phyloP scores from a whole-genome alignment of 2,329 filamentous ascomycete genomes.

The Nemania serpens region DNA sequence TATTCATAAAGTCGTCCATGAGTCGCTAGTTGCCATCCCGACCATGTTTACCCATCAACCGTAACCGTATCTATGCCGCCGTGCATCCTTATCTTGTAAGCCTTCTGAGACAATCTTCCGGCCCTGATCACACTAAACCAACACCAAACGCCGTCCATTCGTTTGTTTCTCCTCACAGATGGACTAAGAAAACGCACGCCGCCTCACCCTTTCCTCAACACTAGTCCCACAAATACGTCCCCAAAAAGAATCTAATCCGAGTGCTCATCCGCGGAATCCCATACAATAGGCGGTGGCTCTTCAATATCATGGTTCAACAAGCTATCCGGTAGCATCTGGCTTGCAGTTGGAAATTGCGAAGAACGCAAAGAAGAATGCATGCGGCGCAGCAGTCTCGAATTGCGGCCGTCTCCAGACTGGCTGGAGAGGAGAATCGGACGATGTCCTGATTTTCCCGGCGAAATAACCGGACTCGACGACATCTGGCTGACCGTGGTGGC shows the following conservation, averaged over 20 bases:
- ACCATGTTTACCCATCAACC: background rate
- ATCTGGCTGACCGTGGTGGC: slow-evolving; percentile 49
- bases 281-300: slow-evolving; percentile 47
- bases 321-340: slow-evolving; percentile 58
- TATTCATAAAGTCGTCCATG: background rate
- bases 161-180: background rate
- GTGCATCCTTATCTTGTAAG: background rate
- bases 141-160: background rate
- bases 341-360: slow-evolving; percentile 56
- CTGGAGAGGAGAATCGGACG: slow-evolving; percentile 30
- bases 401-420: slow-evolving; percentile 30
- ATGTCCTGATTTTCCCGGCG: slow-evolving; percentile 39
- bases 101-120: background rate
- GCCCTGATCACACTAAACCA: background rate
- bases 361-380: slow-evolving; percentile 40
- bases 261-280: slow-evolving; percentile 50
- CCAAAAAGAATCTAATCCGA: slow-evolving; percentile 31
- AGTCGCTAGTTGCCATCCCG: background rate
- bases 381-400: slow-evolving; percentile 21
- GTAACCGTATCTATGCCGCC: background rate
- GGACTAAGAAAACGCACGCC: background rate
- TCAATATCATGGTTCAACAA: slow-evolving; percentile 47
- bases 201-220: background rate
- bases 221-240: background rate
- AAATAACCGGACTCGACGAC: slow-evolving; percentile 41